phyloP scores from a whole-genome alignment of 495 filamentous ascomycete genomes.

The Hypoxylon lienhwacheense region DNA sequence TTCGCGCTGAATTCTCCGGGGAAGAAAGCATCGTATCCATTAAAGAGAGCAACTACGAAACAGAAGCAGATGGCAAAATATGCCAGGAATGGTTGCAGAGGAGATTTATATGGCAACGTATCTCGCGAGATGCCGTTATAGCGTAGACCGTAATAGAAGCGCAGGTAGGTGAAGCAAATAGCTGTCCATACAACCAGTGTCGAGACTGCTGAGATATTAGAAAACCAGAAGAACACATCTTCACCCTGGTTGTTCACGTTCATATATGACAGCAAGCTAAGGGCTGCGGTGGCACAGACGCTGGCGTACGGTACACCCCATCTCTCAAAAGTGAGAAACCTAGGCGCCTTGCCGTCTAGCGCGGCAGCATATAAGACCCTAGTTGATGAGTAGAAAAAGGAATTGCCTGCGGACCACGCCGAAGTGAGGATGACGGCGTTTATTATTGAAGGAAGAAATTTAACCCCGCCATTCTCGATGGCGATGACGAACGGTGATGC shows the following conservation, averaged over 20 bases:
- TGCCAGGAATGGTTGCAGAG: slow-evolving; percentile 63
- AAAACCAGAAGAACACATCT: slow-evolving; percentile 61
- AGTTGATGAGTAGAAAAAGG: slow-evolving; percentile 70
- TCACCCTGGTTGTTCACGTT: slow-evolving; percentile 49
- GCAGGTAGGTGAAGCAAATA: slow-evolving; percentile 57
- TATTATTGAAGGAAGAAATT: slow-evolving; percentile 65
- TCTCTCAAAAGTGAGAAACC: slow-evolving; percentile 55
- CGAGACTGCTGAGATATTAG: slow-evolving; percentile 60
- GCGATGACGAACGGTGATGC: slow-evolving; percentile 64
- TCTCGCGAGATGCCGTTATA: slow-evolving; percentile 58
- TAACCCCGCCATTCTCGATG: slow-evolving; percentile 61
- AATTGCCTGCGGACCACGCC: slow-evolving; percentile 68
- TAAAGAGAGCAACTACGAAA: slow-evolving; percentile 54
- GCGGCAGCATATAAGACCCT: slow-evolving; percentile 65
- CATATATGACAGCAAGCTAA: slow-evolving; percentile 61
- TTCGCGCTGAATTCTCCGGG: slow-evolving; percentile 48
- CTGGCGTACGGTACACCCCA: slow-evolving; percentile 59
- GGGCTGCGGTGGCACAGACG: slow-evolving; percentile 53
- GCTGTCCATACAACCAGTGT: slow-evolving; percentile 64
- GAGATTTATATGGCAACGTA: slow-evolving; percentile 60
- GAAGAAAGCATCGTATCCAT: slow-evolving; percentile 58
- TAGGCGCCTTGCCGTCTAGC: slow-evolving; percentile 59
- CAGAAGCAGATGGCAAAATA: slow-evolving; percentile 63
- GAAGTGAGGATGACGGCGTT: slow-evolving; percentile 71
- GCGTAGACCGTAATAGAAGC: slow-evolving; percentile 59